Evolutionary conservation across 2,329 filamentous ascomycete genomes (phyloP).

Genomic region (Achaetomium macrosporum): DNA sequence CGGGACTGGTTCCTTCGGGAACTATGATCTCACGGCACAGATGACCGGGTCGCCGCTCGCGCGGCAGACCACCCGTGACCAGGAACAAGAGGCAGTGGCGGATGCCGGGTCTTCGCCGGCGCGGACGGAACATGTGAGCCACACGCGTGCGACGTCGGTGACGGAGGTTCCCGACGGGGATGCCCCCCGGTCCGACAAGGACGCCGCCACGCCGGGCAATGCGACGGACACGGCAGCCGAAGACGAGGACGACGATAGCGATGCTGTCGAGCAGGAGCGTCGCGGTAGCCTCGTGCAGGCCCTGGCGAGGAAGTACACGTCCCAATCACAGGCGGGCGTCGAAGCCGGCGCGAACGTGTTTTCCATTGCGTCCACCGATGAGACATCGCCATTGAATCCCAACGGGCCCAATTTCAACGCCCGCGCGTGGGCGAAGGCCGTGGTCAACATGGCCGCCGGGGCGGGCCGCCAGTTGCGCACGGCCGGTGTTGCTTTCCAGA

Average conservation of each 20-base stretch:
- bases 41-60: constrained; percentile 34
- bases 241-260: constrained; percentile 33
- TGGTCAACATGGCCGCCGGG: constrained; percentile 47
- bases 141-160: constrained; percentile 33
- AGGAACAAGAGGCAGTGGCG: constrained; percentile 23
- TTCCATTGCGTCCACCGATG: constrained; percentile 30
- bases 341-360: constrained; percentile 44
- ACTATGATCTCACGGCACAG: constrained; percentile 45
- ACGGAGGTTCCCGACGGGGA: constrained; percentile 32
- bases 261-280: constrained; percentile 42
- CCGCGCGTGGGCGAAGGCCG: constrained; percentile 54
- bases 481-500: constrained; percentile 59
- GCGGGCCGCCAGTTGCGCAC: constrained; percentile 53
- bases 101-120: constrained; percentile 21
- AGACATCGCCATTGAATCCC: constrained; percentile 44
- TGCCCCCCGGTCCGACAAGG: constrained; percentile 28
- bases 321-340: constrained; percentile 35
- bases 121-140: constrained; percentile 26
- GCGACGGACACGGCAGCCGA: constrained; percentile 30
- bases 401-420: constrained; percentile 44
- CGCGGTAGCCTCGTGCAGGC: constrained; percentile 48
- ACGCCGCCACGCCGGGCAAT: constrained; percentile 17
- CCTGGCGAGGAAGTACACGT: constrained; percentile 51
- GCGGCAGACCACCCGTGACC: constrained; percentile 26
- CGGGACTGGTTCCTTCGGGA: constrained; percentile 38